Evolutionary conservation across 495 filamentous ascomycete genomes (phyloP).

Genomic region (Astrocystis sublimbata): DNA sequence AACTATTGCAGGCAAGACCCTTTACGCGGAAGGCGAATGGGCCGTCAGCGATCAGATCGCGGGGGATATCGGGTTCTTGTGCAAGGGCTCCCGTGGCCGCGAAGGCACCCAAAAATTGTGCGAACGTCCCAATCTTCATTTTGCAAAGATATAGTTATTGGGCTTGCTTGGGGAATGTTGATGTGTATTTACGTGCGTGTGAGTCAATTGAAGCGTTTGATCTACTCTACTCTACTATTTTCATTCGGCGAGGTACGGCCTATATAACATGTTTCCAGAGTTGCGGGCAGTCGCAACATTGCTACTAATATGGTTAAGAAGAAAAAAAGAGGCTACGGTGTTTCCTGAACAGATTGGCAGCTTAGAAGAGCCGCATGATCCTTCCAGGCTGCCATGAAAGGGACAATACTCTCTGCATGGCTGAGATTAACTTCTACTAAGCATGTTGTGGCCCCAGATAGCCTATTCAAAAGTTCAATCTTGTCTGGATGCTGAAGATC

Average conservation of each 20-base stretch:
- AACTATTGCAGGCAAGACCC: neutral
- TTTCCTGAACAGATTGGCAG: neutral
- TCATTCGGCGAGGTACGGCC: no score
- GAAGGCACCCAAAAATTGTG: neutral
- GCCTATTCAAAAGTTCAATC: no score
- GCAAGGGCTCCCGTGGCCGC: neutral
- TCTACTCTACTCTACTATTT: no score
- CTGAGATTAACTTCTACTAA: no score
- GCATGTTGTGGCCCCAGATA: no score
- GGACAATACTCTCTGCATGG: no score
- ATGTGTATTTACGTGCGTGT: no score
- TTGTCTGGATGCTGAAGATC: no score
- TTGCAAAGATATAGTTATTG: neutral
- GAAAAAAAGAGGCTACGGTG: neutral
- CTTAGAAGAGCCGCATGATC: neutral
- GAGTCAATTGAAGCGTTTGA: no score
- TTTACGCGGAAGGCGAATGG: slow-evolving; percentile 13
- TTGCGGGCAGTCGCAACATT: neutral
- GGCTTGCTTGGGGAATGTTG: neutral
- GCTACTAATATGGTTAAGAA: neutral
- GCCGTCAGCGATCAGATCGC: neutral
- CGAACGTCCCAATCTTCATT: neutral
- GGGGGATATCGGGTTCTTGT: neutral
- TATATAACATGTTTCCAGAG: no score
- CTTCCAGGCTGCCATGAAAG: slow-evolving; percentile 4